These are phyloP conservation scores for Oryza glumipatula DNA, from an alignment of 176 grass and related monocot genomes.

Conservation along the genomic window DNA sequence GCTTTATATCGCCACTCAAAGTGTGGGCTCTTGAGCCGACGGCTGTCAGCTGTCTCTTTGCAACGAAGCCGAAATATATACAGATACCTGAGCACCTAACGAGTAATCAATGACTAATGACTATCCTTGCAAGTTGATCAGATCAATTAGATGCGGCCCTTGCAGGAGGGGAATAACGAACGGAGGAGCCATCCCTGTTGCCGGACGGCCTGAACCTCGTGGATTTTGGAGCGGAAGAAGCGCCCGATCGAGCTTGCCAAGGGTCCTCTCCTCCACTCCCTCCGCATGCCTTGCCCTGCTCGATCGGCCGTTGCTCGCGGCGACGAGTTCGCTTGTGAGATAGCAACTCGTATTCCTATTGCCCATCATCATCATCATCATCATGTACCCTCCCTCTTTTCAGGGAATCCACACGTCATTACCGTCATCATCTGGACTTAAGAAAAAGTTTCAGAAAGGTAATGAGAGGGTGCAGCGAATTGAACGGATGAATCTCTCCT, in stretches of 20 bases:
- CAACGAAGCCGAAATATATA: background rate
- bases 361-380: background rate
- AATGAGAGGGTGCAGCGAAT: background rate
- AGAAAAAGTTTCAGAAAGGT: background rate
- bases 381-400: background rate
- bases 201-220: background rate
- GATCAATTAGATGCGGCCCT: constrained; percentile 31
- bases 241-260: constrained; percentile 30
- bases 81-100: background rate
- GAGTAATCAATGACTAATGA: background rate
- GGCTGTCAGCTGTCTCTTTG: background rate
- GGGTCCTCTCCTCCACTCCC: constrained; percentile 3
- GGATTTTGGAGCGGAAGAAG: background rate
- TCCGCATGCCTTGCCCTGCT: background rate
- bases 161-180: background rate
- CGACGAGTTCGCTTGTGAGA: constrained; percentile 6
- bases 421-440: background rate
- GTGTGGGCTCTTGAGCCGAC: background rate
- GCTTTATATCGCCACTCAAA: background rate
- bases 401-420: constrained; percentile 28
- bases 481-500: background rate
- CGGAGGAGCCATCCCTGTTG: background rate
- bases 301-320: constrained; percentile 21
- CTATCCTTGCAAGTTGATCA: background rate
- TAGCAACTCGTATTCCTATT: background rate